These are phyloP conservation scores for Starmerella apis DNA, from an alignment of 805 yeast genomes.

Conservation along the genomic window DNA sequence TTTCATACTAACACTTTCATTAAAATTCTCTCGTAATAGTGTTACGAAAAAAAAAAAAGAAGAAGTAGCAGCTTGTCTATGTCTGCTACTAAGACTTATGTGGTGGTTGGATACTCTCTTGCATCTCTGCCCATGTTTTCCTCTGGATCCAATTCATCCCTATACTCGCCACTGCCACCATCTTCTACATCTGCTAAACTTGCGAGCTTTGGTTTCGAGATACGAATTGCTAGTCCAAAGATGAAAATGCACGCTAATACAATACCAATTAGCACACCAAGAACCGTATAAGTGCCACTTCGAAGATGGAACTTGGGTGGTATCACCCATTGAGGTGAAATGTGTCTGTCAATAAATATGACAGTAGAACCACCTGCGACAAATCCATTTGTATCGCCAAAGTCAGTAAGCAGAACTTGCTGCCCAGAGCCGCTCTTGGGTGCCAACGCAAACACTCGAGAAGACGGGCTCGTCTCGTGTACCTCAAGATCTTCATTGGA, in stretches of 20 bases:
- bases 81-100: too few species aligned
- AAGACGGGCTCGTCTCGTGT: conserved; percentile 20
- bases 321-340: conserved; percentile 32
- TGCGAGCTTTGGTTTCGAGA: conserved; percentile 15
- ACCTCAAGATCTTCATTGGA: conserved; percentile 26
- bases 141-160: conserved; percentile 8
- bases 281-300: conserved; percentile 26
- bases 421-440: conserved; percentile 26
- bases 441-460: conserved; percentile 15
- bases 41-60: too few species aligned
- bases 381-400: conserved; percentile 22
- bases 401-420: conserved; percentile 24
- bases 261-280: conserved; percentile 24
- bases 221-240: conserved; percentile 11
- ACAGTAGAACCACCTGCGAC: conserved; percentile 26
- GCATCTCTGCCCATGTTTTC: neutral
- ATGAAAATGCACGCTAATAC: conserved; percentile 15
- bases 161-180: conserved; percentile 3
- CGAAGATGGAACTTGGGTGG: conserved; percentile 29
- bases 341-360: conserved; percentile 29
- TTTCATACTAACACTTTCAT: too few species aligned
- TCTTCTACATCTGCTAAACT: conserved; percentile 8
- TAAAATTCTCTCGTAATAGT: too few species aligned
- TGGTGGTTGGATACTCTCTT: too few species aligned
- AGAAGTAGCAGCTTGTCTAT: too few species aligned